These are phyloP conservation scores for Fusarium newnesense DNA, from an alignment of 2,329 filamentous ascomycete species.

Conservation along the genomic window DNA sequence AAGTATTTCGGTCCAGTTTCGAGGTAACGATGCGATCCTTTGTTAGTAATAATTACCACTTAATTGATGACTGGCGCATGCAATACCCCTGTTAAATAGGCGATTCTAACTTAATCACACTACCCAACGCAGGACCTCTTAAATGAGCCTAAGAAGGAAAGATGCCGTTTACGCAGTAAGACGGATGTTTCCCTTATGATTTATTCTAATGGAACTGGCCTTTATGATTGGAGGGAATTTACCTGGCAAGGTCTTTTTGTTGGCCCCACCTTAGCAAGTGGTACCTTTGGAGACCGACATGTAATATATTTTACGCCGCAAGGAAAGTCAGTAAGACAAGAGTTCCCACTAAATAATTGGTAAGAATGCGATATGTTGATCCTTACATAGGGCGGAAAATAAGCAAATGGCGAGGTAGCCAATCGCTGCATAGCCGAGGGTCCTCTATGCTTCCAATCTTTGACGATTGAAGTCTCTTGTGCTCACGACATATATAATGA, in stretches of 20 bases:
- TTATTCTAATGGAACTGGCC: neutral
- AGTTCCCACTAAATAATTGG: neutral
- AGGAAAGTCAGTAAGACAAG: neutral
- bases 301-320: neutral
- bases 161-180: neutral
- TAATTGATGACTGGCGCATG: neutral
- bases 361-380: neutral
- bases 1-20: neutral
- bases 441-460: neutral
- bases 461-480: neutral
- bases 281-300: neutral
- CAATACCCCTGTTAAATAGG: neutral
- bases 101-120: neutral
- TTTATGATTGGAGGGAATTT: neutral
- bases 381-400: neutral
- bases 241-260: neutral
- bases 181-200: neutral
- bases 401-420: neutral
- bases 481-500: fast-evolving
- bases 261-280: neutral
- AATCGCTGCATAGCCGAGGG: neutral
- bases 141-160: neutral
- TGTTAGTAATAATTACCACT: neutral
- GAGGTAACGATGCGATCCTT: neutral
- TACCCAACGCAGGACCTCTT: neutral